Evolutionary conservation across 2,329 filamentous ascomycete genomes (phyloP).

Genomic region (Pseudogymnoascus sp.): DNA sequence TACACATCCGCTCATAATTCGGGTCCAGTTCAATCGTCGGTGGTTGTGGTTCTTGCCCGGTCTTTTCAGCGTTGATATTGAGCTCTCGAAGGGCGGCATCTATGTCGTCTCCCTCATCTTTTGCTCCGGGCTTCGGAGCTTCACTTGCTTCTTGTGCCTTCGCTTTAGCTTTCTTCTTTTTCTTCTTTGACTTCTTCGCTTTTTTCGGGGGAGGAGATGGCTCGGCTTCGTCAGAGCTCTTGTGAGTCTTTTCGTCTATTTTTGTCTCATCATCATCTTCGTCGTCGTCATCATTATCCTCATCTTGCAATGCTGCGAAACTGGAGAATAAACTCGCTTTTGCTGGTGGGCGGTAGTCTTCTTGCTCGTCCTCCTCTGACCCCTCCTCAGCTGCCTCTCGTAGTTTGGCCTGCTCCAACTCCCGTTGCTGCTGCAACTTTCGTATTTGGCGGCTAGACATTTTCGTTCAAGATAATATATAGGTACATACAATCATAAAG

Average conservation of each 20-base stretch:
- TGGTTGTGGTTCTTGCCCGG: slow-evolving; percentile 10
- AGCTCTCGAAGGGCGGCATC: slow-evolving; percentile 57
- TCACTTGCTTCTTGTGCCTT: slow-evolving; percentile 27
- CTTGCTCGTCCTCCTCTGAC: slow-evolving; percentile 21
- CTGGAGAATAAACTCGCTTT: slow-evolving; percentile 49
- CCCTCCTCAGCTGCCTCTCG: slow-evolving; percentile 21
- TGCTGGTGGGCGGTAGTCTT: slow-evolving; percentile 27
- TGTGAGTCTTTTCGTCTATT: slow-evolving; percentile 24
- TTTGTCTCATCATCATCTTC: slow-evolving; percentile 26
- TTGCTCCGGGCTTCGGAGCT: slow-evolving; percentile 23
- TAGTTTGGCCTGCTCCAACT: slow-evolving; percentile 23
- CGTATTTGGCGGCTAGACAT: slow-evolving; percentile 31
- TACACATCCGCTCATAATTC: slow-evolving; percentile 40
- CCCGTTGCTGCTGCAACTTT: slow-evolving; percentile 29
- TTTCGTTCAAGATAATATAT: neutral
- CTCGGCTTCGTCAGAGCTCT: slow-evolving; percentile 27
- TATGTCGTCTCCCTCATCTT: slow-evolving; percentile 49
- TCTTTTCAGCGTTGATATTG: slow-evolving; percentile 33
- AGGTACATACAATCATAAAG: neutral
- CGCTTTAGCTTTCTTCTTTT: slow-evolving; percentile 40
- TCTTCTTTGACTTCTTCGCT: slow-evolving; percentile 56
- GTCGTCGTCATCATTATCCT: slow-evolving; percentile 31
- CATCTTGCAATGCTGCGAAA: slow-evolving; percentile 38
- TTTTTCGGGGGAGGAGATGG: slow-evolving; percentile 35
- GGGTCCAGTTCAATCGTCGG: slow-evolving; percentile 24